phyloP scores from a whole-genome alignment of 208 protist species.

The Leptomonas pyrrhocoris region DNA sequence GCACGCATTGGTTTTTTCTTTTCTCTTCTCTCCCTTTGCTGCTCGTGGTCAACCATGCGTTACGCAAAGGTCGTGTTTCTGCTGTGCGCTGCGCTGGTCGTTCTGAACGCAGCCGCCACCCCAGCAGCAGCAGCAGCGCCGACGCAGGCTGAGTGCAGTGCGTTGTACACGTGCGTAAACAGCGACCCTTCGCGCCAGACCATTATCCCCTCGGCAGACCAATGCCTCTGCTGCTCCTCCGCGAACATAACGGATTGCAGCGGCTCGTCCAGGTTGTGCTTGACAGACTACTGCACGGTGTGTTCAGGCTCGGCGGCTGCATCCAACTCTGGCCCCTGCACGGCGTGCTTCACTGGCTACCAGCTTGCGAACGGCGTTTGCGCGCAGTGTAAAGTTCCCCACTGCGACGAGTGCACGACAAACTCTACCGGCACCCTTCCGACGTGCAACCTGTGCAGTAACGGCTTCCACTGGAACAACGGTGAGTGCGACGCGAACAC shows the following conservation, averaged over 20 bases:
- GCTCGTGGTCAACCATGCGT: neutral
- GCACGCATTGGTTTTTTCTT: too few relatives aligned
- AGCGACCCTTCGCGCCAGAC: neutral
- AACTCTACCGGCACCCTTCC: neutral
- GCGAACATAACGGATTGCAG: neutral
- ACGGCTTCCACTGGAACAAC: neutral
- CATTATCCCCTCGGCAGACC: neutral
- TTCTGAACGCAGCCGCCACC: neutral
- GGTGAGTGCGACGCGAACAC: neutral
- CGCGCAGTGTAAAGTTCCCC: neutral
- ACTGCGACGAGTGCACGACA: slow-evolving; percentile 3
- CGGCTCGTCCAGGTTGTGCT: neutral
- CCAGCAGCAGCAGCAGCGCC: neutral
- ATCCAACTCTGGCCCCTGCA: neutral
- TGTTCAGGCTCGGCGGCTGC: too few relatives aligned
- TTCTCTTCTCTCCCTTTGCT: too few relatives aligned
- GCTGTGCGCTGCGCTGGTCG: neutral
- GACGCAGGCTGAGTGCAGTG: neutral
- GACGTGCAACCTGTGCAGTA: neutral
- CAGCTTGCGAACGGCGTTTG: neutral
- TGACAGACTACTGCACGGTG: neutral
- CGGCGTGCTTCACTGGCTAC: neutral
- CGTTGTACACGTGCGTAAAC: too few relatives aligned
- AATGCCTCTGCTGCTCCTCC: slow-evolving; percentile 1
- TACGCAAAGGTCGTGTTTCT: neutral